Base-by-base conservation (phyloP, 306 rosid species). In the Astragalus membranaceus region DNA sequence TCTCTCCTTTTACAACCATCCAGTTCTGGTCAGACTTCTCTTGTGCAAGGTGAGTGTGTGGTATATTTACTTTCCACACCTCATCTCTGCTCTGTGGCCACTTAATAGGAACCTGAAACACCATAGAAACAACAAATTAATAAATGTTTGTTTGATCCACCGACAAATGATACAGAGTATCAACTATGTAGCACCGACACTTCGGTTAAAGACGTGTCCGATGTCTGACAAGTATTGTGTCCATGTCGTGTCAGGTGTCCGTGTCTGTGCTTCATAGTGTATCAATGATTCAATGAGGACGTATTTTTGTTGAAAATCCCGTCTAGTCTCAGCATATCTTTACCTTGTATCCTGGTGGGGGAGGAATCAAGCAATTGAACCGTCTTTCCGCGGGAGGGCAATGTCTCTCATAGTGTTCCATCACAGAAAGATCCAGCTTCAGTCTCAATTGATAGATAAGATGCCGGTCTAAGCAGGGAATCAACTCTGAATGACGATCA, bases 11-110 rank as follows among this genome's bases (percentile, higher is more conserved):
- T 56, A 74, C 83, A 74, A 74, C 12, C 83, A 79, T 79, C 83
- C 83, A 79, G 42, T 79, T 79, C 69, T 79, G 83, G 59, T 79
- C 83, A 57, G 83, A 79, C 56, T 79, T 79, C 77, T 79, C 83
- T 12, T 74, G 67, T 53, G 83, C 83, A 62, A 79, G 83, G 64
- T 79, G 83, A 63, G 80, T 79, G 35, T 79, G 80, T 14, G 83
- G 83, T 23, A 79, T 79, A 36, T 79, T 79, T 62, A 64, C 77
- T 74, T 79, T 79, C 80, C 83, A 79, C 29, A 75, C 83, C 73
- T 79, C 83, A 71, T 79, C 83, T 59, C 83, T 74, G 52, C 83
- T 79, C 10, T 69, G 69, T 47, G 83, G 83, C 80, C 83, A 79
- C 68, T 75, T 79, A 62, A 74, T 29, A 53, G 83, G 83, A 36